These are phyloP conservation scores for Gryganskiella cystojenkinii DNA, from an alignment of 192 early-diverging fungal species.

Conservation along the genomic window DNA sequence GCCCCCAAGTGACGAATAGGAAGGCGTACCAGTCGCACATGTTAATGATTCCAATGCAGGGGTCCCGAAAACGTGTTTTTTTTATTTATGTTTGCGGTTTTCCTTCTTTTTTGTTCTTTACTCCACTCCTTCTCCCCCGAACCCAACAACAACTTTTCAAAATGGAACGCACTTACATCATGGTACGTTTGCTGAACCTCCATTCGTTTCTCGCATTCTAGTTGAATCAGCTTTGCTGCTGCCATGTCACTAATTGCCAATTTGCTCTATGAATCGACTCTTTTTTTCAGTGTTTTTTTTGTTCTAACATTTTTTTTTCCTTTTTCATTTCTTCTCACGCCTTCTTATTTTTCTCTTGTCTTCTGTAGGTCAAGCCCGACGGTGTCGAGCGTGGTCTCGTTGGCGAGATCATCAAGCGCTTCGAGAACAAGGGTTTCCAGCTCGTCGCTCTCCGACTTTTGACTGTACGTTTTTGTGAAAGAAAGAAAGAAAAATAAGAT, in stretches of 20 bases:
- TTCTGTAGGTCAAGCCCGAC: constrained; percentile 77
- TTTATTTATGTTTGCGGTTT: constrained; percentile 23
- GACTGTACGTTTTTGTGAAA: constrained; percentile 31
- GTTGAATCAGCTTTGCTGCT: too few relatives aligned
- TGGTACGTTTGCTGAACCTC: constrained; percentile 17
- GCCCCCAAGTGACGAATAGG: too few relatives aligned
- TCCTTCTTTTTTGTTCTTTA: constrained; percentile 28
- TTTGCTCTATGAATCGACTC: too few relatives aligned
- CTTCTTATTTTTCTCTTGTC: constrained; percentile 32
- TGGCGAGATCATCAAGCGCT: constrained; percentile 86
- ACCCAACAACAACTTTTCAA: constrained; percentile 32
- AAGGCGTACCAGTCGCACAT: too few relatives aligned
- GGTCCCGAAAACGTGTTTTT: too few relatives aligned
- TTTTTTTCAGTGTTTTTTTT: not conserved
- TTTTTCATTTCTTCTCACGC: not conserved
- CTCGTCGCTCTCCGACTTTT: constrained; percentile 86
- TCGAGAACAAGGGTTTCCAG: constrained; percentile 93
- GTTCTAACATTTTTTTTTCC: constrained; percentile 7
- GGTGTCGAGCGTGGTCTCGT: constrained; percentile 89
- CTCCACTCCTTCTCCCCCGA: constrained; percentile 12
- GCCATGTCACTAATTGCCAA: too few relatives aligned
- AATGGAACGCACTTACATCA: constrained; percentile 55
- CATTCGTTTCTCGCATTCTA: not conserved
- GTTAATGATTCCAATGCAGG: too few relatives aligned
- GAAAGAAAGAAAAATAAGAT: too few relatives aligned